Base-by-base conservation (phyloP, 192 early-diverging fungal species). In the Coemansia sp. region DNA sequence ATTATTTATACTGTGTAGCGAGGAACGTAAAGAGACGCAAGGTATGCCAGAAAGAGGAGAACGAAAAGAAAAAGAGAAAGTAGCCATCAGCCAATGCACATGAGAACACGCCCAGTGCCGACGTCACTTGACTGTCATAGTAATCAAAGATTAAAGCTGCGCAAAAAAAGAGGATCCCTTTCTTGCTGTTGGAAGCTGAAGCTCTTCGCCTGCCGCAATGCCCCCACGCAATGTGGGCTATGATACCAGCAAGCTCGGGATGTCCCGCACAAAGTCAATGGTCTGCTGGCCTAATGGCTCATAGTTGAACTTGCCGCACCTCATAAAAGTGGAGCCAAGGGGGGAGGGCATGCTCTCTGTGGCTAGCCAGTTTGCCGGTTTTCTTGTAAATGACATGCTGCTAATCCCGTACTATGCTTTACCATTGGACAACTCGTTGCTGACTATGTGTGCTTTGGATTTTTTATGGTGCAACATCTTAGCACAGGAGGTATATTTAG, bases 241-340 rank as follows among this genome's bases (percentile, higher is more conserved):
- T 16, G 78, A 73, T 64, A 90, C 89, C 45, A 90, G n/a, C 15
- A 63, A 68, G 21, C 77, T 78, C 1, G 63, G 67, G 64, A 87
- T 77, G 58, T 90, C 89, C 34, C 89, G 75, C 46, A 84, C 73
- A 65, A 90, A 90, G 0, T 88, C 89, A 3, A 90, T 79, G 52
- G 88, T 90, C 36, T 88, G 85, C 0, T 67, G 51, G 9, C 76
- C 76, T 16, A 60, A 65, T 8, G 78, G 75, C 69, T 85, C 77
- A 52, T 90, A 88, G 62, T 88, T 89, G 68, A 90, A 90, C 87
- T 88, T 88, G 59, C 86, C 86, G 10, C 3, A 3, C 30, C 30
- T 30, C 30, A 3, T 30, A 30, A 30, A 30, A 30, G 30, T 1
- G 30, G 30, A 30, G 30, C 30, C 30, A 30, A 30, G 30, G 30